Base-by-base conservation (phyloP, 768 basidiomycete species). In the Psilocybe cyanescens region DNA sequence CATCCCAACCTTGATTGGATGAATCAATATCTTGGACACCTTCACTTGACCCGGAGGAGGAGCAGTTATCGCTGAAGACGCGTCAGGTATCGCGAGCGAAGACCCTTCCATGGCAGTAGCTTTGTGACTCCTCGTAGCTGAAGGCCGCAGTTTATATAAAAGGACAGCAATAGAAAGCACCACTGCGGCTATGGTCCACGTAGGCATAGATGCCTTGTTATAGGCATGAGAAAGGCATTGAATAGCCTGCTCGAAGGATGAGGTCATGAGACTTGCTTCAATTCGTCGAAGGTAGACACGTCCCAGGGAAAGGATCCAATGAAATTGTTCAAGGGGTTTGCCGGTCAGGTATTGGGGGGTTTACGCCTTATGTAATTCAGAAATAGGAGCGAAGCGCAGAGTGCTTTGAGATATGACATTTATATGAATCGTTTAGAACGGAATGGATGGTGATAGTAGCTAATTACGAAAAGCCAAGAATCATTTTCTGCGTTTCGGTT, bases 1-100 rank as follows among this genome's bases (percentile, higher is more conserved):
- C 16, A 11, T 41, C 62, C 72, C 64, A 49, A 84, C 89, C 80
- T 90, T 90, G 74, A 90, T 86, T 44, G 89, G 89, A 68, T 90
- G 89, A 2, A 90, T 67, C 37, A 89, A 63, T 19, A 90, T 82
- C 69, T 83, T 86, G 0, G 83, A 79, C 24, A 90, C 83, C 11
- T 69, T 77, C 14, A 81, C 76, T 29, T 74, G 64, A 19, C 73
- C 75, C 55, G 74, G 67, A 52, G 55, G 35, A 49, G 66, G 69
- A 4, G 49, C 47, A 51, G 61, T 52, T 54, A 57, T 64, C 8
- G 31, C 54, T 52, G 55, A n/a, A 19, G 39, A 28, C 11, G 33
- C 28, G 12, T 33, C 30, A 41, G n/a, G 35, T 55, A 44, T 39
- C 39, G 29, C 39, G 24, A 47, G 30, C 17, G 31, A 44, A n/a